These are phyloP conservation scores for Graphiopsis chlorocephala DNA, from an alignment of 2,329 filamentous ascomycete species.

Conservation along the genomic window DNA sequence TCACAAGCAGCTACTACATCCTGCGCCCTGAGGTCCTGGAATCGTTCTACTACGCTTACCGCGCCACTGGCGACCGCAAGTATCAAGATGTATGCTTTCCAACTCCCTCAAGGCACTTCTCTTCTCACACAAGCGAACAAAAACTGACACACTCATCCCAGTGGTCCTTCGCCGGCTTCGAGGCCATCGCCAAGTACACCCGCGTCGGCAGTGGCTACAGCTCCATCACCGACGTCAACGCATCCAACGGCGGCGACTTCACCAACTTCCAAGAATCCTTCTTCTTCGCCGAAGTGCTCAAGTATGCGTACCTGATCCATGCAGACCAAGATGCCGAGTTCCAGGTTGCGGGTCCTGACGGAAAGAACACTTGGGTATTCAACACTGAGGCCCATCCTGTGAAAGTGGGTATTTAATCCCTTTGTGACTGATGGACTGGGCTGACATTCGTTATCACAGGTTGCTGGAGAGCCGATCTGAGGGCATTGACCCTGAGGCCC, in stretches of 20 bases:
- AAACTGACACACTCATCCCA: not conserved
- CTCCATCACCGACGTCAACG: constrained; percentile 65
- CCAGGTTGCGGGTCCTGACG: constrained; percentile 20
- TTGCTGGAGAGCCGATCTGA: not conserved
- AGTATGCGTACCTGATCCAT: constrained; percentile 55
- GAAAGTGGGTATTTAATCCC: constrained; percentile 35
- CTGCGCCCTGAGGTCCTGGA: constrained; percentile 81
- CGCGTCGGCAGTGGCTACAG: constrained; percentile 65
- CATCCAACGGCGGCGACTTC: constrained; percentile 57
- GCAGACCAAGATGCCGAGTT: constrained; percentile 15
- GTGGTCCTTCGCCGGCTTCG: constrained; percentile 79
- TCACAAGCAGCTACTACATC: constrained; percentile 59
- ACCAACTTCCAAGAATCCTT: constrained; percentile 80
- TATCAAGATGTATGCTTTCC: constrained; percentile 61
- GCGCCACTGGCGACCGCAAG: constrained; percentile 68
- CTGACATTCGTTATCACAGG: not conserved
- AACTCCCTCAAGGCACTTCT: not conserved
- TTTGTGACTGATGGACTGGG: not conserved
- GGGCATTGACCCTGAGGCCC: not conserved
- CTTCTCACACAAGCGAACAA: not conserved
- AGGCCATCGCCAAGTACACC: constrained; percentile 63
- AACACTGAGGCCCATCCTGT: constrained; percentile 66
- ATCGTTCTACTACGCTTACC: constrained; percentile 82
- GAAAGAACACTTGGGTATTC: constrained; percentile 56
- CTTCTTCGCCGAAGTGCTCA: constrained; percentile 82